Conservation (phyloP, 345 rosid species). For the Citrus sp. region DNA sequence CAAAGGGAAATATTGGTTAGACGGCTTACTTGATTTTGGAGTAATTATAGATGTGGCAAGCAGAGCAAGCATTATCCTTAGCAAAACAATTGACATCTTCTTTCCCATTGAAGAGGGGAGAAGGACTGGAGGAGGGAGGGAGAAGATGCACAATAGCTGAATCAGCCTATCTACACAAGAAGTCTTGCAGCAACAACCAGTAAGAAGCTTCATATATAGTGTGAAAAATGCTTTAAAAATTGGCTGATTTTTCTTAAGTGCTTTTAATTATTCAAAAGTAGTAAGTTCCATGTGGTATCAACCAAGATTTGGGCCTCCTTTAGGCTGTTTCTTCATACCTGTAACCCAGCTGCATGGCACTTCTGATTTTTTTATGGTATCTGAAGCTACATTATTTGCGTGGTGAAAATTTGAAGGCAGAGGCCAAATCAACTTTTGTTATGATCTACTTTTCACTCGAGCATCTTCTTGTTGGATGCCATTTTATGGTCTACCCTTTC, state of each 20-base stretch:
- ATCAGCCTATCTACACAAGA: conserved; percentile 13
- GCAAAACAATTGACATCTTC: conserved; percentile 39
- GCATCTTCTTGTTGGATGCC: background rate
- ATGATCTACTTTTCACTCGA: background rate
- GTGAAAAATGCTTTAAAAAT: background rate
- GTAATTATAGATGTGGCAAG: conserved; percentile 34
- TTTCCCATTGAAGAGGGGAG: conserved; percentile 18
- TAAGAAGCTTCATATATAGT: background rate
- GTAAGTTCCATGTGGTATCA: background rate
- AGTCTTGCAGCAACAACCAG: conserved; percentile 6
- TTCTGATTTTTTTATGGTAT: background rate
- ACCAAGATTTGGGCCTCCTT: background rate
- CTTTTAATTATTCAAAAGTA: background rate
- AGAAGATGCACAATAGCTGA: background rate
- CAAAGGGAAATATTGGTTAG: background rate
- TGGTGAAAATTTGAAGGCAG: background rate
- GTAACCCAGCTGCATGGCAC: background rate
- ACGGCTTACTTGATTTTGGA: conserved; percentile 35
- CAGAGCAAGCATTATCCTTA: conserved; percentile 40
- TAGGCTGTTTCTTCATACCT: background rate
- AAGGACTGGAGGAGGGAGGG: background rate
- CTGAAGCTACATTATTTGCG: background rate
- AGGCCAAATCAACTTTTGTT: background rate
- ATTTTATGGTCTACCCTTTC: background rate
- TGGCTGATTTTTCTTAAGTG: background rate